phyloP scores from a whole-genome alignment of 2,329 filamentous ascomycete genomes.

The Colletotrichum liriopes region DNA sequence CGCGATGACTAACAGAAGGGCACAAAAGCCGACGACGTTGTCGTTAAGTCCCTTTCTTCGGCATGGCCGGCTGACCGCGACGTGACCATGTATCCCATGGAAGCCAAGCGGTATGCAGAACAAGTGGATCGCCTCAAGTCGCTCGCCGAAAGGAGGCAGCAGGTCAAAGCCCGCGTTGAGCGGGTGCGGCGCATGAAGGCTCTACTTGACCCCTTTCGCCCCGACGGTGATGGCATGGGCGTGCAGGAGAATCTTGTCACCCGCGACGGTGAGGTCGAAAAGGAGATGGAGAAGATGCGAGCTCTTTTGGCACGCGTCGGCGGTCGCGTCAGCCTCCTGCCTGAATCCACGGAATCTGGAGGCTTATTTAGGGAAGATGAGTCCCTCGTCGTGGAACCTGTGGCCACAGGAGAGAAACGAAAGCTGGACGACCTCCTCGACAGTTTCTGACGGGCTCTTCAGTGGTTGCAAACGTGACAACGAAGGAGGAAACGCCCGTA shows the following conservation, averaged over 20 bases:
- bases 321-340: slow-evolving; percentile 63
- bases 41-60: slow-evolving; percentile 63
- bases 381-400: slow-evolving; percentile 51
- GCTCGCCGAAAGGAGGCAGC: slow-evolving; percentile 63
- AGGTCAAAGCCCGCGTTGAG: slow-evolving; percentile 59
- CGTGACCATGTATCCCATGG: slow-evolving; percentile 56
- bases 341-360: slow-evolving; percentile 44
- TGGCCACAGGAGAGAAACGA: slow-evolving; percentile 57
- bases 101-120: slow-evolving; percentile 67
- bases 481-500: background rate
- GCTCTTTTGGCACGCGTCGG: slow-evolving; percentile 74
- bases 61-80: slow-evolving; percentile 63
- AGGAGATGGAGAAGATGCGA: slow-evolving; percentile 77
- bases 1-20: background rate
- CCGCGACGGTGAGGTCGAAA: slow-evolving; percentile 75
- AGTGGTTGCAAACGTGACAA: no score
- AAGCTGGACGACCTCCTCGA: slow-evolving; percentile 61
- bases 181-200: slow-evolving; percentile 65
- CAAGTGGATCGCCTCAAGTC: slow-evolving; percentile 64
- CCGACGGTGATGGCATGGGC: slow-evolving; percentile 51
- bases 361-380: slow-evolving; percentile 44
- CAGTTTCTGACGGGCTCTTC: slow-evolving; percentile 46
- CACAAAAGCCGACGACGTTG: slow-evolving; percentile 56
- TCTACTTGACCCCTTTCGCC: slow-evolving; percentile 66
- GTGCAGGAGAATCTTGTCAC: slow-evolving; percentile 79